A percentile compares a stretch with the other conserved stretches of the same genome.
These are phyloP conservation scores for Yarrowia deformans DNA, from an alignment of 805 yeast species.

Conservation along the genomic window DNA sequence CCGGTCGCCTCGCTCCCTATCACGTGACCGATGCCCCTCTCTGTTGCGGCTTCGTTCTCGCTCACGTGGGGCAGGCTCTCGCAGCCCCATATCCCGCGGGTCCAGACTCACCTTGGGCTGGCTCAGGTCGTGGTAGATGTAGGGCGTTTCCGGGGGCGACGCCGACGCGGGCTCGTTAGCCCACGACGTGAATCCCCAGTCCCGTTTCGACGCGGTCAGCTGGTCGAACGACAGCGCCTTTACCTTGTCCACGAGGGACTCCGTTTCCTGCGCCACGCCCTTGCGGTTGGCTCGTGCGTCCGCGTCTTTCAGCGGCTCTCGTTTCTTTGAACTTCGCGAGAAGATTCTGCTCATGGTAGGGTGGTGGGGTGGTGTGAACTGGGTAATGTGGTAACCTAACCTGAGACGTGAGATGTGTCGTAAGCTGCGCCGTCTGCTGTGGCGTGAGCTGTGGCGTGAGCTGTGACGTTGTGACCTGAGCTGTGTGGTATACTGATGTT, in stretches of 20 bases:
- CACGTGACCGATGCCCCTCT: conserved; percentile 2
- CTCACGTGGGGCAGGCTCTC: neutral
- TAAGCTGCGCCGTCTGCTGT: no score
- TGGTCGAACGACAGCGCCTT: conserved; percentile 29
- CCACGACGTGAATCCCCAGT: conserved; percentile 31
- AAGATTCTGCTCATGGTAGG: conserved; percentile 31
- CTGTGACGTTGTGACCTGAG: no score
- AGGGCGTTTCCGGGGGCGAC: conserved; percentile 24
- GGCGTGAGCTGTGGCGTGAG: no score
- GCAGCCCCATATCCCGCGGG: neutral
- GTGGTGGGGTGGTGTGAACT: no score
- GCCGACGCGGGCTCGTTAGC: conserved; percentile 22
- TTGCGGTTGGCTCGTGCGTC: conserved; percentile 19
- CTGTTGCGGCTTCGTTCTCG: conserved; percentile 3
- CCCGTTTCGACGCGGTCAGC: conserved; percentile 23
- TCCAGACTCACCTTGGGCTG: conserved; percentile 32
- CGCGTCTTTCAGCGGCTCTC: conserved; percentile 33
- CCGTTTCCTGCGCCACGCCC: neutral
- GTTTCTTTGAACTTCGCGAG: conserved; percentile 18
- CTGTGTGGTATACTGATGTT: no score
- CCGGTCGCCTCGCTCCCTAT: neutral
- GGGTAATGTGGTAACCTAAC: no score
- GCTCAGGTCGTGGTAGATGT: conserved; percentile 20
- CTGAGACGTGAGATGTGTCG: no score
- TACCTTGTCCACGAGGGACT: conserved; percentile 32